phyloP scores from a whole-genome alignment of 257 asterid species.

The Ballota nigra region DNA sequence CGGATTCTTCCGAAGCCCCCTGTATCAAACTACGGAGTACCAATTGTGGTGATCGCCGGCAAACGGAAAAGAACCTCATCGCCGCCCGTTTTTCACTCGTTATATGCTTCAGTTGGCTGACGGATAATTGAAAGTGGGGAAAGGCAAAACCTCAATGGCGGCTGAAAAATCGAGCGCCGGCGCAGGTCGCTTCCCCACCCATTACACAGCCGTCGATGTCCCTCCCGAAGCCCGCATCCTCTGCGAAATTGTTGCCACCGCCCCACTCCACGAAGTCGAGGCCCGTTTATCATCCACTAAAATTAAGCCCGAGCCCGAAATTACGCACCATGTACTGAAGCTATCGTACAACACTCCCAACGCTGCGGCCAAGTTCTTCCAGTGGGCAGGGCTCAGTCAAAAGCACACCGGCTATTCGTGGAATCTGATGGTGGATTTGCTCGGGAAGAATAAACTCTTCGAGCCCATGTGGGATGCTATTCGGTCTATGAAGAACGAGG shows the following conservation, averaged over 20 bases:
- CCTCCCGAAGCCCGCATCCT: slow-evolving; percentile 41
- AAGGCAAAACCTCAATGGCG: slow-evolving; percentile 25
- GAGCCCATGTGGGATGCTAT: slow-evolving; percentile 85
- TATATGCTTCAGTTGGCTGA: background rate
- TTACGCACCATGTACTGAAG: slow-evolving; percentile 52
- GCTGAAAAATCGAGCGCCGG: slow-evolving; percentile 21
- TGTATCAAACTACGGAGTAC: background rate
- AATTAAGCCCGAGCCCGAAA: slow-evolving; percentile 51
- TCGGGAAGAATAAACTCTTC: slow-evolving; percentile 65
- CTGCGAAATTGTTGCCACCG: slow-evolving; percentile 46
- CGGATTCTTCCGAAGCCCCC: background rate
- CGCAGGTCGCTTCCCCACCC: slow-evolving; percentile 31
- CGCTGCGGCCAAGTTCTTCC: slow-evolving; percentile 58
- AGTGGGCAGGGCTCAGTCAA: slow-evolving; percentile 55
- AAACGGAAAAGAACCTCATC: background rate
- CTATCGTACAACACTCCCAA: slow-evolving; percentile 50
- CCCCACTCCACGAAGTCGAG: slow-evolving; percentile 46
- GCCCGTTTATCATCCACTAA: slow-evolving; percentile 40
- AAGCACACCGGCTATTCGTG: slow-evolving; percentile 54
- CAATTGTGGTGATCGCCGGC: background rate
- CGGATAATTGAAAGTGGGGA: background rate
- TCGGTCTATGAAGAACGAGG: slow-evolving; percentile 67
- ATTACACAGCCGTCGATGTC: slow-evolving; percentile 32
- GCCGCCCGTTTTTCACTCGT: background rate
- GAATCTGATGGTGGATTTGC: slow-evolving; percentile 70